A percentile compares a stretch with the other conserved stretches of the same genome.
Conservation (phyloP, 2,329 filamentous ascomycete species). For the Magnaporthiopsis incrustans region DNA sequence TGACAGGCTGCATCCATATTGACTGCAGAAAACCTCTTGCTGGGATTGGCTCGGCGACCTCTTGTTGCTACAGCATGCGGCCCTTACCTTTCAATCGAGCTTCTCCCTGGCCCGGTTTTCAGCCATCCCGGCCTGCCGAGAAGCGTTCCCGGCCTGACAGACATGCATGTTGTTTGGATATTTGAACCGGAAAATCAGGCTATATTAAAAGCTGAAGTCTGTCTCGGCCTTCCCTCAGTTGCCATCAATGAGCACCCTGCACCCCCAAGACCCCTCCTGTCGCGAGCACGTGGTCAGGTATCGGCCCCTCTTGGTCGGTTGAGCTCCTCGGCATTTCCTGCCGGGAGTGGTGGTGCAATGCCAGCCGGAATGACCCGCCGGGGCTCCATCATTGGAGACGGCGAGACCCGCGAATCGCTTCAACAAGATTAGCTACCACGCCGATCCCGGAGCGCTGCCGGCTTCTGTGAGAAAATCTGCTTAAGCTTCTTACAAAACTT, state of each 20-base stretch:
- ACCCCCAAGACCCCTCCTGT: too few species aligned
- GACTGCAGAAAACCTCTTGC: background rate
- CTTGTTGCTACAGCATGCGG: background rate
- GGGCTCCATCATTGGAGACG: background rate
- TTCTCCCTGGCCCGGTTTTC: too few species aligned
- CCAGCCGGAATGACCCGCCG: too few species aligned
- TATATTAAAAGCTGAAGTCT: background rate
- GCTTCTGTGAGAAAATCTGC: too few species aligned
- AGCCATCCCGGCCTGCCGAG: background rate
- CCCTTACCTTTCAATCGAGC: too few species aligned
- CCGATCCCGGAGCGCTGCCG: background rate
- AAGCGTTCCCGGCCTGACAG: background rate
- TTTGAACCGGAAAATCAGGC: background rate
- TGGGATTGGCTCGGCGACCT: background rate
- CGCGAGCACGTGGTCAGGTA: too few species aligned
- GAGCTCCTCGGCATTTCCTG: too few species aligned
- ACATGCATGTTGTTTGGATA: background rate
- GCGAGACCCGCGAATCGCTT: background rate
- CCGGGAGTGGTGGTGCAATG: too few species aligned
- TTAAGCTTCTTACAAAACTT: too few species aligned
- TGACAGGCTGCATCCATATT: background rate
- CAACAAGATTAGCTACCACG: background rate
- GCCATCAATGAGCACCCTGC: too few species aligned
- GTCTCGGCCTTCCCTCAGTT: too few species aligned
- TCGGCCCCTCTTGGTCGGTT: too few species aligned